These are phyloP conservation scores for Cordyceps cicadae DNA, from an alignment of 2,329 filamentous ascomycete genomes.

Conservation along the genomic window DNA sequence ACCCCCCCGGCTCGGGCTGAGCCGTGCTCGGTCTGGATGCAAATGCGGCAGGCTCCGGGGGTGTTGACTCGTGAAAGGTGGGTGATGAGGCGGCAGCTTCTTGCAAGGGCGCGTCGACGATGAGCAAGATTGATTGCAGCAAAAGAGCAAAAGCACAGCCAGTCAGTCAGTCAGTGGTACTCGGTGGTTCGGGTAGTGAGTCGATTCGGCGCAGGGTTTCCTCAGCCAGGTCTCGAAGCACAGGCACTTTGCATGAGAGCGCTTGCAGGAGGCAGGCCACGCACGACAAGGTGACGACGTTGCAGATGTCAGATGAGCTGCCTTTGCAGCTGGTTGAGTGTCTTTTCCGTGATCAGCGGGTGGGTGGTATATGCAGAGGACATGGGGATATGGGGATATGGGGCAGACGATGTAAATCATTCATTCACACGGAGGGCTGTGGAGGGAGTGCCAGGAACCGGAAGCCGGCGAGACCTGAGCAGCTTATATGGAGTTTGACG, in stretches of 20 bases:
- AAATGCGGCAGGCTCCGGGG: conserved; percentile 4
- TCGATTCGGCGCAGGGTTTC: background rate
- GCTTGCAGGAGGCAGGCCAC: background rate
- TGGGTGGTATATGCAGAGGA: background rate
- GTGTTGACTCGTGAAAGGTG: background rate
- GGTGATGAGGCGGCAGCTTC: background rate
- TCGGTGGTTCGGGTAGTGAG: background rate
- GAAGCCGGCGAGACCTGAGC: conserved; percentile 8
- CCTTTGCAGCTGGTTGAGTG: background rate
- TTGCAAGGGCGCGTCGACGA: background rate
- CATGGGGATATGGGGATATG: background rate
- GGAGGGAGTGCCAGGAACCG: background rate
- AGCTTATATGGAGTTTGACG: conserved; percentile 8
- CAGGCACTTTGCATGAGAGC: background rate
- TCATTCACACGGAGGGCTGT: background rate
- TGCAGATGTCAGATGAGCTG: background rate
- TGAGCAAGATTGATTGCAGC: background rate
- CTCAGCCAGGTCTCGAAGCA: background rate
- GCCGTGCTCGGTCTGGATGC: background rate
- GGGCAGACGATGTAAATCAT: background rate
- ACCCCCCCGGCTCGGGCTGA: background rate
- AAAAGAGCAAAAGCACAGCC: background rate
- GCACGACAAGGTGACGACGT: background rate
- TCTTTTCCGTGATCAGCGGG: background rate
- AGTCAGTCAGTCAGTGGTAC: background rate